These are phyloP conservation scores for Cystobasidiopsis lactophilus DNA, from an alignment of 768 basidiomycete genomes.

Conservation along the genomic window DNA sequence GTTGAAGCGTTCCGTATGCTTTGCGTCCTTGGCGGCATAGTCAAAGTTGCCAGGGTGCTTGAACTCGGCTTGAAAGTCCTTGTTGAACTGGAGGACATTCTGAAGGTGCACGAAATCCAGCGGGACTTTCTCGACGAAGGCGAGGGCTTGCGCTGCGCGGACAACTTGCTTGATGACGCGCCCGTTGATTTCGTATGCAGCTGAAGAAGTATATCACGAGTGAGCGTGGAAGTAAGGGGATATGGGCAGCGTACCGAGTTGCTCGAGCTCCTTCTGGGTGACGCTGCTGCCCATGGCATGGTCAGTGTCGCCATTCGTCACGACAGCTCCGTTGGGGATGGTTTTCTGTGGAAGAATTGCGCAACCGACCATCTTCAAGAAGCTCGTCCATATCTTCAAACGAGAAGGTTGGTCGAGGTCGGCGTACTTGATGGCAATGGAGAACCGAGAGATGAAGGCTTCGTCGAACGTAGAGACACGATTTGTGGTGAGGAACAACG, in stretches of 20 bases:
- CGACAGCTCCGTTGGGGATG: background rate
- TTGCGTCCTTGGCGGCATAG: too few species aligned
- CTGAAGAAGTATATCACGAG: background rate
- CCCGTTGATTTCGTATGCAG: background rate
- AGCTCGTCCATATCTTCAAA: background rate
- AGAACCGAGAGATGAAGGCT: slow-evolving; percentile 12
- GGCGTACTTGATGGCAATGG: slow-evolving; percentile 7
- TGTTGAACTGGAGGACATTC: slow-evolving; percentile 2
- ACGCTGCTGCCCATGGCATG: background rate
- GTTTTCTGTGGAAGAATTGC: background rate
- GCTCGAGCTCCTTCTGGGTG: background rate
- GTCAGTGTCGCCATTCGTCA: background rate
- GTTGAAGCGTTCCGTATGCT: too few species aligned
- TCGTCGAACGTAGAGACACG: slow-evolving; percentile 8
- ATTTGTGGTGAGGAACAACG: slow-evolving; percentile 13
- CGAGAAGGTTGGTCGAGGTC: slow-evolving; percentile 1
- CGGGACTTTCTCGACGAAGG: background rate
- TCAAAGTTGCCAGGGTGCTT: too few species aligned
- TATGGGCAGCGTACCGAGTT: background rate
- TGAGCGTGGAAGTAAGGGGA: background rate
- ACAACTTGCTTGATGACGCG: slow-evolving; percentile 4
- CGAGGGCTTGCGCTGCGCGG: slow-evolving; percentile 6
- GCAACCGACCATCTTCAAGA: background rate
- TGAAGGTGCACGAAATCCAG: background rate
- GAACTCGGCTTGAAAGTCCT: background rate